Base-by-base conservation (phyloP, 805 yeast genomes). In the Kazachstania bromeliacearum region DNA sequence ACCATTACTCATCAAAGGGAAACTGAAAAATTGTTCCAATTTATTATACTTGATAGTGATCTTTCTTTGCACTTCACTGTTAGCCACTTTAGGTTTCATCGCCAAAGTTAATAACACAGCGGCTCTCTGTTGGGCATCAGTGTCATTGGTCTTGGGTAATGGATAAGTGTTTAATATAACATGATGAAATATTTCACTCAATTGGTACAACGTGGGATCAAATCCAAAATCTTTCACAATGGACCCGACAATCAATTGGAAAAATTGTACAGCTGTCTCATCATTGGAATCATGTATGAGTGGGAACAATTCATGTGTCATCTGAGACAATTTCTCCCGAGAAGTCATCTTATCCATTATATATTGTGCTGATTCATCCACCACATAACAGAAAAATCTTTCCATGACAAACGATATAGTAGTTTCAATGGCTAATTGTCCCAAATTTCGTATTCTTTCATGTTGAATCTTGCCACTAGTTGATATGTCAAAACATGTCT, bases 181-280 rank as follows among this genome's bases (percentile, higher is more conserved):
- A 36, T 71, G 76, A 51, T 77, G 79, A 46, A 80, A 70, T 2
- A 81, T 32, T 45, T 80, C 88, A 41, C 82, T 71, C 14, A 84
- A 54, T 1, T 80, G 77, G 40, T 68, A 67, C 37, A 80, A 59
- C 10, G 79, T 66, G 3, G 68, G 53, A 47, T 35, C 37, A 53
- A 84, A 84, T 1, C 94, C 94, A 61, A 78, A 84, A 56, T 84
- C 94, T 42, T 75, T 78, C 25, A 80, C 69, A 41, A 85, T 71
- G 7, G 80, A 77, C 2, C 92, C 94, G 15, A 82, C n/a, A 4
- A 10, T 29, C 3, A 26, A 13, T 26, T 26, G n/a, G 9, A 8
- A 8, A 8, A 3, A 9, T 4, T 10, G 12, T 10, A 7, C 17
- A 14, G 8, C 9, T 26, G 15, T 13, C 3, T 9, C 20, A 17